Percentiles rank a stretch among this genome's conserved stretches.
phyloP scores from a whole-genome alignment of 1,284 basidiomycete species.

The Apiotrichum montevideense region DNA sequence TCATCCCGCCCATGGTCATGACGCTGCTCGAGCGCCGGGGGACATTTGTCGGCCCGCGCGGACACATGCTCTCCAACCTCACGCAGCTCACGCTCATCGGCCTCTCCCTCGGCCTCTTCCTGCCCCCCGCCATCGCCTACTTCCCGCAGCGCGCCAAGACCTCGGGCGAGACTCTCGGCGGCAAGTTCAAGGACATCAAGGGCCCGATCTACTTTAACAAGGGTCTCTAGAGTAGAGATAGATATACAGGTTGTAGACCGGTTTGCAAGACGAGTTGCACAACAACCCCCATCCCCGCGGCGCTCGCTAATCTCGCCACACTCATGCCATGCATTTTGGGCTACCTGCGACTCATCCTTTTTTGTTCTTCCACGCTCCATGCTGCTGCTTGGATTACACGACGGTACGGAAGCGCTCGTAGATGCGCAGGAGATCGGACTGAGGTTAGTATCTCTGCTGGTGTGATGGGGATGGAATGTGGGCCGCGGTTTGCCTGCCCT shows the following conservation, averaged over 20 bases:
- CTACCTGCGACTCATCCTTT: too few species aligned
- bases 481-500: too few species aligned
- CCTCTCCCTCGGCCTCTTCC: conserved; percentile 50
- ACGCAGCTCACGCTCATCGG: conserved; percentile 50
- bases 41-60: conserved; percentile 45
- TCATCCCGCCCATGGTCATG: conserved; percentile 52
- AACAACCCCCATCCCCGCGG: too few species aligned
- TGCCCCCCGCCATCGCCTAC: conserved; percentile 54
- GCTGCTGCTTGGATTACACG: neutral
- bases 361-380: conserved; percentile 14
- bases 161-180: conserved; percentile 43
- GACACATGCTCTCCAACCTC: conserved; percentile 29
- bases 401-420: conserved; percentile 36
- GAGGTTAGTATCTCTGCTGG: neutral
- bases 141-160: conserved; percentile 51
- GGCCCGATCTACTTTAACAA: conserved; percentile 53
- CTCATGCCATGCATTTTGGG: too few species aligned
- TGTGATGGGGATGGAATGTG: too few species aligned
- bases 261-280: too few species aligned
- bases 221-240: conserved; percentile 41
- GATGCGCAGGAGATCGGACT: conserved; percentile 46
- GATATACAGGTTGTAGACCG: too few species aligned
- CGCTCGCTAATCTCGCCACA: too few species aligned
- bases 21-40: conserved; percentile 46
- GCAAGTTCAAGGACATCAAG: conserved; percentile 34